Evolutionary conservation across 805 yeast species (phyloP).

Genomic region (Starmerella stellata): DNA sequence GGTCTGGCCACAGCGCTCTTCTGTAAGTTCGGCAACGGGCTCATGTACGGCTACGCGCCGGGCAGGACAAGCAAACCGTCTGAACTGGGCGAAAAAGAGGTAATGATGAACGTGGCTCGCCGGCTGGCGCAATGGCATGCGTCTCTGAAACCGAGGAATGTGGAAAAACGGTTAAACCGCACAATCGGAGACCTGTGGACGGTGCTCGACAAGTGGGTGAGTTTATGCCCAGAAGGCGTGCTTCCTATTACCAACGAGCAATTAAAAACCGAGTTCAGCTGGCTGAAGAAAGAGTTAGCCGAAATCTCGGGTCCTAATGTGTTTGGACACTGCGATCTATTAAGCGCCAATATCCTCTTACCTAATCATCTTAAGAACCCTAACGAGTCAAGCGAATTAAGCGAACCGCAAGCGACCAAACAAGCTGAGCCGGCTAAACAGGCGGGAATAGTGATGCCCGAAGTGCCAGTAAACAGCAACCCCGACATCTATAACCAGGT

Average conservation of each 20-base stretch:
- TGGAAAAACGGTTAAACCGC: slow-evolving; percentile 1
- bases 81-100: slow-evolving; percentile 31
- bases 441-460: slow-evolving; percentile 1
- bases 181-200: slow-evolving; percentile 36
- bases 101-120: slow-evolving; percentile 44
- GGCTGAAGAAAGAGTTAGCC: slow-evolving; percentile 32
- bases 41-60: slow-evolving; percentile 48
- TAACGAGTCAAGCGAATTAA: neutral
- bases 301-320: slow-evolving; percentile 34
- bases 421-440: neutral
- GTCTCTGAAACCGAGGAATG: slow-evolving; percentile 20
- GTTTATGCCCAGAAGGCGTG: slow-evolving; percentile 35
- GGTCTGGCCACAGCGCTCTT: slow-evolving; percentile 50
- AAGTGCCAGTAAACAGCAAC: slow-evolving; percentile 3
- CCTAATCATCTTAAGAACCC: slow-evolving; percentile 25
- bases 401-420: neutral
- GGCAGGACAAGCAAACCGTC: slow-evolving; percentile 43
- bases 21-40: slow-evolving; percentile 53
- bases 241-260: slow-evolving; percentile 25
- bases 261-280: slow-evolving; percentile 34
- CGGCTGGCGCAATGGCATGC: slow-evolving; percentile 58
- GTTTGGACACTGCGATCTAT: slow-evolving; percentile 51
- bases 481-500: neutral
- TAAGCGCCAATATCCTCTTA: slow-evolving; percentile 55
- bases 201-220: slow-evolving; percentile 43